A percentile compares a stretch with the other conserved stretches of the same genome.
Evolutionary conservation across 257 asterid species (phyloP).

Genomic region (Penstemon davidsonii): DNA sequence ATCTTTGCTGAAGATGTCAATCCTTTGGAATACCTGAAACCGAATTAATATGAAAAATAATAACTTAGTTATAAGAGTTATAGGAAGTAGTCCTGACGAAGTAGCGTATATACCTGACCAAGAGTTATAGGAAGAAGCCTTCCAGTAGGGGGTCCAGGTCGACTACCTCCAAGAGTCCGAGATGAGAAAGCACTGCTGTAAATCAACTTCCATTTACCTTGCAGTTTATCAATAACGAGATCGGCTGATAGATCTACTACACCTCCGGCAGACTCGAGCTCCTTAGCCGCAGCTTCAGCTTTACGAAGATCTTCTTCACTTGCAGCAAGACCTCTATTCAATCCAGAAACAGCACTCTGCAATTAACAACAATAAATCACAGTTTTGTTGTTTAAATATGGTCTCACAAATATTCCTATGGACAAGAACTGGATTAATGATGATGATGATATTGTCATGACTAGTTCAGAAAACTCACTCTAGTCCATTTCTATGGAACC

Average conservation of each 20-base stretch:
- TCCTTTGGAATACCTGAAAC: slow-evolving; percentile 84
- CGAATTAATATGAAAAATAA: background rate
- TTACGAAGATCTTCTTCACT: slow-evolving; percentile 69
- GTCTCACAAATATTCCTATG: background rate
- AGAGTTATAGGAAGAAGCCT: slow-evolving; percentile 94
- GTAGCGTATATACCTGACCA: slow-evolving; percentile 57
- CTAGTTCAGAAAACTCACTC: too few species aligned
- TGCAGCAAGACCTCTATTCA: slow-evolving; percentile 95
- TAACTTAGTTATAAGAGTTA: too few species aligned
- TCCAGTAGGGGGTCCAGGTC: slow-evolving; percentile 96
- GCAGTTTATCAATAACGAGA: slow-evolving; percentile 58
- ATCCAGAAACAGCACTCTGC: slow-evolving; percentile 87
- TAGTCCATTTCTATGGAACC: too few species aligned
- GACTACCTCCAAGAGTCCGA: slow-evolving; percentile 93
- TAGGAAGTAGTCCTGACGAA: background rate
- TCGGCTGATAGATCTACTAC: slow-evolving; percentile 56
- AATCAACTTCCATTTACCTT: slow-evolving; percentile 87
- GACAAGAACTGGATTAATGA: background rate
- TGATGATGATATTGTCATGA: too few species aligned
- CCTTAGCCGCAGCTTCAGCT: slow-evolving; percentile 80
- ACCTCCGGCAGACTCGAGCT: slow-evolving; percentile 72
- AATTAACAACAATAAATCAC: slow-evolving; percentile 23
- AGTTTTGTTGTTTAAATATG: background rate
- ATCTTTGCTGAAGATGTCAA: slow-evolving; percentile 77
- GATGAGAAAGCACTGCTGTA: slow-evolving; percentile 95